Evolutionary conservation across 2,329 filamentous ascomycete genomes (phyloP).

Genomic region (Exophiala lecanii-corni): DNA sequence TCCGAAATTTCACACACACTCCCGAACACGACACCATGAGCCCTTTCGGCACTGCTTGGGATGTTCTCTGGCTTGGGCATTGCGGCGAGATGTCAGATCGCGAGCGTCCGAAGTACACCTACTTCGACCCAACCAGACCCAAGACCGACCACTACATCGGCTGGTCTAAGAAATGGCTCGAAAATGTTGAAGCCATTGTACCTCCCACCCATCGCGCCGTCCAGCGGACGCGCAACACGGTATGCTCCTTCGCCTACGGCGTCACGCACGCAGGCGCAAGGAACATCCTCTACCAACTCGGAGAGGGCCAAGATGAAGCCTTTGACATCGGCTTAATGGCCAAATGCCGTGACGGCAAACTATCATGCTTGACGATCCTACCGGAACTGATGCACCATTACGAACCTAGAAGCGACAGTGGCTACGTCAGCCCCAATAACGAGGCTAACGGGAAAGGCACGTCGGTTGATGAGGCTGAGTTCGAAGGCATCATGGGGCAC

Average conservation of each 20-base stretch:
- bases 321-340: conserved; percentile 35
- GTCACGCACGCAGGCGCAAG: conserved; percentile 38
- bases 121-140: conserved; percentile 5
- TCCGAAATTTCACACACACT: conserved; percentile 4
- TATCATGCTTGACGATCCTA: conserved; percentile 36
- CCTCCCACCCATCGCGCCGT: conserved; percentile 6
- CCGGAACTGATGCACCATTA: conserved; percentile 37
- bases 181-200: not conserved
- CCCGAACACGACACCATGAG: not conserved
- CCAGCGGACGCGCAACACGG: conserved; percentile 16
- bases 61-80: conserved; percentile 49
- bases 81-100: conserved; percentile 32
- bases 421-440: conserved; percentile 27
- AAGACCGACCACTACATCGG: not conserved
- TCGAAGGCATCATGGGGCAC: conserved; percentile 31
- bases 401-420: conserved; percentile 28
- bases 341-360: conserved; percentile 28
- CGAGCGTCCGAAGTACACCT: not conserved
- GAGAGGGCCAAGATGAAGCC: conserved; percentile 25
- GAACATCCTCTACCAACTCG: conserved; percentile 30
- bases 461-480: conserved; percentile 20
- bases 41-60: conserved; percentile 49
- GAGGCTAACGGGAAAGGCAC: conserved; percentile 24
- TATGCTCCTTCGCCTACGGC: conserved; percentile 36
- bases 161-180: conserved; percentile 1